These are phyloP conservation scores for Catenaria anguillulae DNA, from an alignment of 371 early-diverging fungal species.

Conservation along the genomic window DNA sequence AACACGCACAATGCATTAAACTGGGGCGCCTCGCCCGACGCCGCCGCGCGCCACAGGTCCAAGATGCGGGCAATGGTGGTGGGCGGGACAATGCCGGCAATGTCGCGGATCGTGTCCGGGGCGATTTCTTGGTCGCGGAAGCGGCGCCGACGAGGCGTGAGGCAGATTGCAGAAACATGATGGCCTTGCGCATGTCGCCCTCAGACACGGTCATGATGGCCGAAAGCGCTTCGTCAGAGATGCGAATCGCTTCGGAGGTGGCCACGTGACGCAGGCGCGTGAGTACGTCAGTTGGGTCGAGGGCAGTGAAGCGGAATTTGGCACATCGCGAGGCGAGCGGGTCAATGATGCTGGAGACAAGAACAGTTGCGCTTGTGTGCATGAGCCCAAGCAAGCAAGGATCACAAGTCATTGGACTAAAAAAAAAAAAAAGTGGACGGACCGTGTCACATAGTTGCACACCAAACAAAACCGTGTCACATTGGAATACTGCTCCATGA, in stretches of 20 bases:
- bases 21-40: slow-evolving; percentile 14
- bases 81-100: slow-evolving; percentile 68
- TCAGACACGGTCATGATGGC: slow-evolving; percentile 58
- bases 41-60: slow-evolving; percentile 26
- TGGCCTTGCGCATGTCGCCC: slow-evolving; percentile 87
- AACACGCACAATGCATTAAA: slow-evolving; percentile 24
- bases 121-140: slow-evolving; percentile 36
- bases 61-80: slow-evolving; percentile 37
- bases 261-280: slow-evolving; percentile 49
- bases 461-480: slow-evolving; percentile 95
- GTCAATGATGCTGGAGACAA: slow-evolving; percentile 70
- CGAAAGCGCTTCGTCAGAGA: too few species aligned
- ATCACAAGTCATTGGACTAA: neutral
- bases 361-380: slow-evolving; percentile 21
- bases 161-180: slow-evolving; percentile 82
- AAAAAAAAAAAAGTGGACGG: slow-evolving; percentile 7
- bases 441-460: slow-evolving; percentile 91
- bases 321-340: slow-evolving; percentile 91
- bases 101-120: slow-evolving; percentile 32
- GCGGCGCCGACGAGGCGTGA: slow-evolving; percentile 30
- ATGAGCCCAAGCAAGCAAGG: slow-evolving; percentile 5
- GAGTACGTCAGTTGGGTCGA: slow-evolving; percentile 40
- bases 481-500: slow-evolving; percentile 96
- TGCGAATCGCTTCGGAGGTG: slow-evolving; percentile 43
- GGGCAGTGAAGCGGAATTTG: slow-evolving; percentile 83